Conservation (phyloP, 352 stramenopile species). For the Phytophthora sp. region DNA sequence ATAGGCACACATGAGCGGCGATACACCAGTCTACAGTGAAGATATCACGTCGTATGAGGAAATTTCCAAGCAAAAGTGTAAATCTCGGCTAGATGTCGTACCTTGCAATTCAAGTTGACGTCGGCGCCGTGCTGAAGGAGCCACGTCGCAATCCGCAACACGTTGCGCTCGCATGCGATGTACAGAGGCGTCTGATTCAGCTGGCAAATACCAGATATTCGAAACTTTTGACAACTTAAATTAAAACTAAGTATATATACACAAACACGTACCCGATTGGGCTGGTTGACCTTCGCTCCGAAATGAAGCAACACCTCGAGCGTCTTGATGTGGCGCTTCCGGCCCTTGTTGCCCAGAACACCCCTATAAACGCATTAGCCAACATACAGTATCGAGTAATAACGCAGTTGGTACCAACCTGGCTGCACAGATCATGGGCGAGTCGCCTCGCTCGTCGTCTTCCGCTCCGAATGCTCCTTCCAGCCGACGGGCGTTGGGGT, state of each 20-base stretch:
- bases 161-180: slow-evolving; percentile 58
- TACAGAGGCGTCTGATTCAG: slow-evolving; percentile 67
- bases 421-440: slow-evolving; percentile 63
- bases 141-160: slow-evolving; percentile 48
- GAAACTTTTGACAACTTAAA: not conserved
- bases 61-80: not conserved
- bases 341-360: slow-evolving; percentile 47
- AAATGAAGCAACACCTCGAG: slow-evolving; percentile 60
- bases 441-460: slow-evolving; percentile 56
- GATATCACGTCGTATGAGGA: not conserved
- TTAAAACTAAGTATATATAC: too few relatives aligned
- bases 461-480: slow-evolving; percentile 43
- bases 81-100: not conserved
- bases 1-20: slow-evolving; percentile 64
- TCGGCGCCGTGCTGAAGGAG: slow-evolving; percentile 61
- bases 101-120: slow-evolving; percentile 60
- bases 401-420: slow-evolving; percentile 34
- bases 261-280: slow-evolving; percentile 46
- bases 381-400: too few relatives aligned
- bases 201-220: slow-evolving; percentile 19
- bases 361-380: slow-evolving; percentile 34
- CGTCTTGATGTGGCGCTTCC: slow-evolving; percentile 59
- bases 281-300: slow-evolving; percentile 57
- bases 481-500: slow-evolving; percentile 55
- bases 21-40: slow-evolving; percentile 34